Percentiles rank a stretch among this genome's conserved stretches.
Conservation (phyloP, 2,329 filamentous ascomycete genomes). For the Sporothrix pallida region DNA sequence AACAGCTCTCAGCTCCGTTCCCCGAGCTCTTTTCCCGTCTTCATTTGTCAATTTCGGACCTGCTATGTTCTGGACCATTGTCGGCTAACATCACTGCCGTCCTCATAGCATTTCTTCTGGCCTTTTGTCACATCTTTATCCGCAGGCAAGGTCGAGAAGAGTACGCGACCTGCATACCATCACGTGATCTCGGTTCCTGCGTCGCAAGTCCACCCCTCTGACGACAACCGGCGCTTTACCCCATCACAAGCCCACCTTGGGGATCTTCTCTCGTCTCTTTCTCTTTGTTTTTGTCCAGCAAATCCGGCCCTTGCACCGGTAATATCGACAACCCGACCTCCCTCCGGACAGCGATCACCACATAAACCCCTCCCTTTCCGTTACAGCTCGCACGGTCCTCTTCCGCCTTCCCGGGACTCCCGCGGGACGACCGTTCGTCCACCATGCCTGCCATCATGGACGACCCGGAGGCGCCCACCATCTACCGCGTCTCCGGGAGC, state of each 20-base stretch:
- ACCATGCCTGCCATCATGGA: slow-evolving; percentile 79
- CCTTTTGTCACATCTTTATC: no score
- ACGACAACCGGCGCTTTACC: neutral
- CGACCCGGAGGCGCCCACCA: slow-evolving; percentile 72
- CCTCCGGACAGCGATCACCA: neutral
- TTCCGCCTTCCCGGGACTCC: slow-evolving; percentile 2
- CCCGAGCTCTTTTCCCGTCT: neutral
- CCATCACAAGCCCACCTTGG: slow-evolving; percentile 1
- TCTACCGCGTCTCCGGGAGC: slow-evolving; percentile 71
- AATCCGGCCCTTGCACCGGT: neutral
- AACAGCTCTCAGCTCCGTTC: neutral
- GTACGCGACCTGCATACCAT: neutral
- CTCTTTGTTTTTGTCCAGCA: no score
- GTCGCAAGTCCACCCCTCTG: slow-evolving; percentile 10
- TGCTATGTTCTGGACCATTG: neutral
- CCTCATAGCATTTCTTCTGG: neutral
- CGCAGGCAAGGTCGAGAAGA: neutral
- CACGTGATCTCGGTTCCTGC: slow-evolving; percentile 5
- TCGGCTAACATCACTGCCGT: slow-evolving; percentile 10
- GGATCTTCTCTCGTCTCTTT: no score
- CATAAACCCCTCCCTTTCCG: neutral
- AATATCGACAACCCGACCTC: neutral
- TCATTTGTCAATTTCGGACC: neutral
- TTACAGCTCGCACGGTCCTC: neutral
- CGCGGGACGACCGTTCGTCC: slow-evolving; percentile 22